These are phyloP conservation scores for Tarenaya hassleriana DNA, from an alignment of 345 rosid genomes.

Conservation along the genomic window DNA sequence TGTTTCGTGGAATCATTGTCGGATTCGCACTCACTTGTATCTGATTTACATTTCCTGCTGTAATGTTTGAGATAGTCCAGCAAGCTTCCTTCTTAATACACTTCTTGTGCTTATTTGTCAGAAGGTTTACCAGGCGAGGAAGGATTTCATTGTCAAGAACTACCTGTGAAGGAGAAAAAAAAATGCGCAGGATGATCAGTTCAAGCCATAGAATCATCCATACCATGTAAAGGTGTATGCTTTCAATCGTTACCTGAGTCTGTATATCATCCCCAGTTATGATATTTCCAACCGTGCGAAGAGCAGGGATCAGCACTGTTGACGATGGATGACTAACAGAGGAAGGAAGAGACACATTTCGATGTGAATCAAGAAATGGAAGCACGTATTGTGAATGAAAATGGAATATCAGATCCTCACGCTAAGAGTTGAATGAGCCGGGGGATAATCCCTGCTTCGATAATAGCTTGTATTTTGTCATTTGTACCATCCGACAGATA, in stretches of 20 bases:
- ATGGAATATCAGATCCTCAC: conserved; percentile 37
- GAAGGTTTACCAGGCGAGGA: conserved; percentile 49
- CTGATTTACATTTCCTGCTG: conserved; percentile 70
- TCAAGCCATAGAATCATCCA: not conserved
- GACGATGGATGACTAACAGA: conserved; percentile 51
- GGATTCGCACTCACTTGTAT: conserved; percentile 50
- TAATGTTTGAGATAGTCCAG: conserved; percentile 86
- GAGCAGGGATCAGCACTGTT: conserved; percentile 66
- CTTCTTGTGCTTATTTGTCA: conserved; percentile 51
- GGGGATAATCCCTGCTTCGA: conserved; percentile 58
- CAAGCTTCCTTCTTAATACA: conserved; percentile 85
- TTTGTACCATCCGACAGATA: conserved; percentile 80
- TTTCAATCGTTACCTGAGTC: conserved; percentile 42
- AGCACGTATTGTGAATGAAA: not conserved
- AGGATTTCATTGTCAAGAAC: conserved; percentile 53
- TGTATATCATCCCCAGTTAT: conserved; percentile 79
- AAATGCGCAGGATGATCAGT: not conserved
- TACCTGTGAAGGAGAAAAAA: conserved; percentile 39
- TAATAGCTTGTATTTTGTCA: conserved; percentile 72
- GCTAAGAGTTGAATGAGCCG: conserved; percentile 56
- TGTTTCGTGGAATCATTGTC: not conserved
- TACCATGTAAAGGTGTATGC: not conserved
- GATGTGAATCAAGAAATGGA: not conserved
- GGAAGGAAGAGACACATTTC: not conserved
- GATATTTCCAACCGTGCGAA: conserved; percentile 75